Percentiles rank a stretch among this genome's conserved stretches.
phyloP scores from a whole-genome alignment of 257 asterid species.

The Parsonsia alboflavescens region DNA sequence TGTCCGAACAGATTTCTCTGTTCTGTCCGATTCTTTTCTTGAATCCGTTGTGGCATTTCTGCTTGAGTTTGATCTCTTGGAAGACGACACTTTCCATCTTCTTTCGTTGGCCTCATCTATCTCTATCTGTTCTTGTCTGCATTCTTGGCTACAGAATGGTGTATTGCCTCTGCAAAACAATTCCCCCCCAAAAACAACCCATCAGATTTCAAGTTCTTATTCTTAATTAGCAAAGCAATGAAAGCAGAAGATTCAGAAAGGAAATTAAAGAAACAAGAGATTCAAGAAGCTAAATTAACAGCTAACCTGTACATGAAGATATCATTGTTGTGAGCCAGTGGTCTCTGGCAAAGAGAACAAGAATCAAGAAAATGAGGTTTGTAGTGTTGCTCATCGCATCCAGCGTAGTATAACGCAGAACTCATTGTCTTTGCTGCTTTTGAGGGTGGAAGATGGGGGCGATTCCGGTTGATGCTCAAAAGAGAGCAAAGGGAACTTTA shows the following conservation, averaged over 20 bases:
- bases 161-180: constrained; percentile 72
- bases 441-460: neutral
- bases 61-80: constrained; percentile 44
- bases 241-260: neutral
- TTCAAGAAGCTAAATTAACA: neutral
- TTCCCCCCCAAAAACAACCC: too few relatives aligned
- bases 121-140: constrained; percentile 94
- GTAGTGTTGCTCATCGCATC: constrained; percentile 37
- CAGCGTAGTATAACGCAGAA: constrained; percentile 35
- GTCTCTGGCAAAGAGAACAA: constrained; percentile 64
- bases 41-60: constrained; percentile 38
- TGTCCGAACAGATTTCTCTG: constrained; percentile 45
- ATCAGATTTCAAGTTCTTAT: constrained; percentile 1
- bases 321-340: constrained; percentile 60
- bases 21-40: constrained; percentile 39
- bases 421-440: constrained; percentile 25
- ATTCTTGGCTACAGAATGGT: constrained; percentile 30
- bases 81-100: constrained; percentile 46
- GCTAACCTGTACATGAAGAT: constrained; percentile 94
- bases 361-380: constrained; percentile 82
- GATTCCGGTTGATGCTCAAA: too few relatives aligned
- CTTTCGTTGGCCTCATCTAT: constrained; percentile 75
- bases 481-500: too few relatives aligned
- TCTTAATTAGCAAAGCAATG: neutral
- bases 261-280: neutral